Conservation (phyloP, 176 grass and related monocot species). For the Bromus sterilis region DNA sequence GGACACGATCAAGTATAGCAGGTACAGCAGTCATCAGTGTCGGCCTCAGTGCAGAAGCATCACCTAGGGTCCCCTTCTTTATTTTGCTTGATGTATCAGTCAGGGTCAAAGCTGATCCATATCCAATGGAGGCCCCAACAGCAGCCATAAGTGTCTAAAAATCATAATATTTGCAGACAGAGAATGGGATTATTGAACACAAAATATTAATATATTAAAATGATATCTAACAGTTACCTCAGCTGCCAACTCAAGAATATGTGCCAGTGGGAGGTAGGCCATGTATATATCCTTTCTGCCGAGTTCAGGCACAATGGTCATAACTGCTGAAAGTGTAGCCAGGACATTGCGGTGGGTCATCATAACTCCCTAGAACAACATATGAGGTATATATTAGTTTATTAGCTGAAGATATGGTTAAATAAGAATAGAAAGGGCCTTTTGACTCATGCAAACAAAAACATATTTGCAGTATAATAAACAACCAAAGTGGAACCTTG, state of each 20-base stretch:
- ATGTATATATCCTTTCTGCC: constrained; percentile 78
- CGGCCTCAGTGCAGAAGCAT: constrained; percentile 80
- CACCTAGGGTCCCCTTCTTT: constrained; percentile 85
- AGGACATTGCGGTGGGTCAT: constrained; percentile 93
- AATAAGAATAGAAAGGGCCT: not conserved
- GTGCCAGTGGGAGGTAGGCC: constrained; percentile 88
- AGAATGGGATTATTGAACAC: constrained; percentile 22
- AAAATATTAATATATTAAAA: constrained; percentile 5
- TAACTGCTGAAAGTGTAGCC: constrained; percentile 83
- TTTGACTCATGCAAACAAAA: not conserved
- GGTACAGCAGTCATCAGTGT: constrained; percentile 88
- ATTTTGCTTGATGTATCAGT: constrained; percentile 95
- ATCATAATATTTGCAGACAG: not conserved
- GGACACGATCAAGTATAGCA: constrained; percentile 89
- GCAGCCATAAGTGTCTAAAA: constrained; percentile 71
- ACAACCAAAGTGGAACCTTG: constrained; percentile 45
- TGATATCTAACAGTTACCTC: constrained; percentile 42
- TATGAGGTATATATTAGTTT: constrained; percentile 18
- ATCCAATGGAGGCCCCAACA: constrained; percentile 78
- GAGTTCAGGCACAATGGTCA: constrained; percentile 73
- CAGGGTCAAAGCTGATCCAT: constrained; percentile 87
- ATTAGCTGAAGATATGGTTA: constrained; percentile 4
- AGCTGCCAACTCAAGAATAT: constrained; percentile 92
- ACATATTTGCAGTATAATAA: not conserved
- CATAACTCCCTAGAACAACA: constrained; percentile 73